Evolutionary conservation across 2,329 filamentous ascomycete species (phyloP).

Genomic region (Cercospora janseana): DNA sequence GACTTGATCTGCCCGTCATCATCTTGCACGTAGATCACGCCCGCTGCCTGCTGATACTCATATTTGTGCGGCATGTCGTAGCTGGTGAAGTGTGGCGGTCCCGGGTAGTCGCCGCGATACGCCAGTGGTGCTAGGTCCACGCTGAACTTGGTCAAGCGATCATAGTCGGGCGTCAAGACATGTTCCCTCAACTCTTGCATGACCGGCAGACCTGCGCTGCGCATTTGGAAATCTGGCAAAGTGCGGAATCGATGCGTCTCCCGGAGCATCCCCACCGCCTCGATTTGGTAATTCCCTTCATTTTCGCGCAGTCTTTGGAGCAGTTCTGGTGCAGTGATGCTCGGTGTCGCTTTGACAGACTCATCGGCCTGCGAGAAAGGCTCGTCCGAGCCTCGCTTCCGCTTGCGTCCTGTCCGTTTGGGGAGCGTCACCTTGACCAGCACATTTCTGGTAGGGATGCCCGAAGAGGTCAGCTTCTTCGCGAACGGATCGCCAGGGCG

Average conservation of each 20-base stretch:
- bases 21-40: constrained; percentile 62
- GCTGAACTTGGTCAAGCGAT: constrained; percentile 63
- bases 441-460: constrained; percentile 74
- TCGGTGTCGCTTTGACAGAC: constrained; percentile 12
- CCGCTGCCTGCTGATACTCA: constrained; percentile 82
- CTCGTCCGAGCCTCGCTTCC: constrained; percentile 72
- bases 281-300: constrained; percentile 29
- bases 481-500: constrained; percentile 76
- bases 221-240: constrained; percentile 75
- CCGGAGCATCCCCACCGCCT: constrained; percentile 58
- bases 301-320: constrained; percentile 36
- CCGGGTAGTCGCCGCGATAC: constrained; percentile 59
- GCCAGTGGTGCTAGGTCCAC: constrained; percentile 58
- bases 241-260: constrained; percentile 84
- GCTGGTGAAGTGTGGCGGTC: constrained; percentile 33
- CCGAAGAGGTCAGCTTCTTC: constrained; percentile 74
- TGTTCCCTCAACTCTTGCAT: constrained; percentile 69
- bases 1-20: constrained; percentile 58
- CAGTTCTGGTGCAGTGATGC: constrained; percentile 32
- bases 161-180: constrained; percentile 65
- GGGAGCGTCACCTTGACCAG: constrained; percentile 84
- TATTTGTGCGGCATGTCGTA: constrained; percentile 48
- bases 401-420: constrained; percentile 78
- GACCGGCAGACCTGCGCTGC: constrained; percentile 51
- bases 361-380: constrained; percentile 41